phyloP scores from a whole-genome alignment of 78 protist genomes.

The Salpingoeca rosetta region DNA sequence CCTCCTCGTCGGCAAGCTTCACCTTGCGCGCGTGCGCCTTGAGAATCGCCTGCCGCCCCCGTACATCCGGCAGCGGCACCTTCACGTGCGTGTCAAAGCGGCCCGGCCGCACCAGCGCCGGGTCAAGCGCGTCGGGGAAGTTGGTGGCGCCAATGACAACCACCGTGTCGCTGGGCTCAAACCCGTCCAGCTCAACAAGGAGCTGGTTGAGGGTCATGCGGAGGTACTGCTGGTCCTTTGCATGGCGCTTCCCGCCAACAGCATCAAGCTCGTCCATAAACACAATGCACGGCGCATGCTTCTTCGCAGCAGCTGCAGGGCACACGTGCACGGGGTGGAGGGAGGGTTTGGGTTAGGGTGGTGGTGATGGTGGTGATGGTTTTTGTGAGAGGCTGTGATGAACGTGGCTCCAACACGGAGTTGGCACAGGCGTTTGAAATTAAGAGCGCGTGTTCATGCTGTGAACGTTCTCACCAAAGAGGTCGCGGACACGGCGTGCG shows the following conservation, averaged over 20 bases:
- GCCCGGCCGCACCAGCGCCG: conserved; percentile 84
- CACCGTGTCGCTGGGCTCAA: conserved; percentile 46
- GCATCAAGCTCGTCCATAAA: conserved; percentile 94
- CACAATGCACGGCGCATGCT: conserved; percentile 71
- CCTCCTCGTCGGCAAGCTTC: neutral
- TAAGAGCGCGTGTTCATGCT: too few relatives aligned
- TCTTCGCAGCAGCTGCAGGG: conserved; percentile 43
- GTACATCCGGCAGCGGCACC: conserved; percentile 66
- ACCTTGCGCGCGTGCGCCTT: neutral
- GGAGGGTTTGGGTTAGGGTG: neutral
- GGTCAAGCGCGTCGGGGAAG: conserved; percentile 71
- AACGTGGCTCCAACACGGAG: too few relatives aligned
- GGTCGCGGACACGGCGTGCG: conserved; percentile 77
- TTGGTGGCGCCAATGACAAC: conserved; percentile 92
- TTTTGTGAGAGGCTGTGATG: too few relatives aligned
- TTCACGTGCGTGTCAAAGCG: conserved; percentile 72
- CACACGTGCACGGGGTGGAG: neutral
- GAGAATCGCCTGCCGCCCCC: conserved; percentile 54
- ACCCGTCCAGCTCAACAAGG: conserved; percentile 74
- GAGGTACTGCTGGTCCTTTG: conserved; percentile 29
- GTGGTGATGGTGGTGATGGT: neutral
- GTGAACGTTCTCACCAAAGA: conserved; percentile 54
- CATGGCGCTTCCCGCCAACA: conserved; percentile 67
- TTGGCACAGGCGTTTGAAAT: too few relatives aligned
- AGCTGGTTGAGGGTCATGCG: conserved; percentile 76